These are phyloP conservation scores for Talaromyces funiculosus DNA, from an alignment of 2,329 filamentous ascomycete genomes.

Conservation along the genomic window DNA sequence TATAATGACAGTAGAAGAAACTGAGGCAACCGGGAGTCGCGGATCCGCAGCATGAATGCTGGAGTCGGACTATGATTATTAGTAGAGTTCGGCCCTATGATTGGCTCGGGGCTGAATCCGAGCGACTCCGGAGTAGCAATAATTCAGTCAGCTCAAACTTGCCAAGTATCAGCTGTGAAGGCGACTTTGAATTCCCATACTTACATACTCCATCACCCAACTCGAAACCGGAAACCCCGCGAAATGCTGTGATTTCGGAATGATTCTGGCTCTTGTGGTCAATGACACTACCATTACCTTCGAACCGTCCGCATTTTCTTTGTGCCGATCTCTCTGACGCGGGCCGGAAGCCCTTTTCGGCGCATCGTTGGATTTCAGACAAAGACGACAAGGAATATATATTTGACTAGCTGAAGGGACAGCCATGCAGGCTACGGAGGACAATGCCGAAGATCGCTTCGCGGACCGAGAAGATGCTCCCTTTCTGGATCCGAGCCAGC, in stretches of 20 bases:
- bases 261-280: background rate
- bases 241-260: background rate
- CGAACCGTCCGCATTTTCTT: background rate
- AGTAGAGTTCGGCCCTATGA: background rate
- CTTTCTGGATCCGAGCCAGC: constrained; percentile 21
- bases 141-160: background rate
- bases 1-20: background rate
- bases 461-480: constrained; percentile 28
- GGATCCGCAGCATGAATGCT: background rate
- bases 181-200: background rate
- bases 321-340: background rate
- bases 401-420: background rate
- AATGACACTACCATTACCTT: background rate
- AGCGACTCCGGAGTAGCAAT: background rate
- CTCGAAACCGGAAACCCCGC: background rate
- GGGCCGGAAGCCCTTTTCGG: background rate
- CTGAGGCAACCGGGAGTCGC: background rate
- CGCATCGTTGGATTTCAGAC: no score
- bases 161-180: background rate
- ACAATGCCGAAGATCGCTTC: constrained; percentile 17
- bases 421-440: constrained; percentile 1
- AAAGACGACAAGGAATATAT: background rate
- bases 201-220: background rate
- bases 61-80: background rate
- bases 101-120: constrained; percentile 1